These are phyloP conservation scores for Gymnopilus dilepis DNA, from an alignment of 768 basidiomycete genomes.

Conservation along the genomic window DNA sequence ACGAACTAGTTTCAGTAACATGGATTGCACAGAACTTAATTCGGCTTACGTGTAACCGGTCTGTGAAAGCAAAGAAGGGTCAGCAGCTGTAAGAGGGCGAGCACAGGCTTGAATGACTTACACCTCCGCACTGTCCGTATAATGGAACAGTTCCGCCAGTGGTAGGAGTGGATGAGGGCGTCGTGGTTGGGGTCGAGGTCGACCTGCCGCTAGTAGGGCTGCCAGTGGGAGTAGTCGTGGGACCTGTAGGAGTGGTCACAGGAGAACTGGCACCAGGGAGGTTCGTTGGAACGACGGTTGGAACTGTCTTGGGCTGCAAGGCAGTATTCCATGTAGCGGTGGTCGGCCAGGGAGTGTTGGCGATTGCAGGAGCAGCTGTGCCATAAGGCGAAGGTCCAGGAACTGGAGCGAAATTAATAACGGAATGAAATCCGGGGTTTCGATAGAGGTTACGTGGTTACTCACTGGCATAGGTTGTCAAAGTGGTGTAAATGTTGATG, in stretches of 20 bases:
- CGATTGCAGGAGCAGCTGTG: conserved; percentile 43
- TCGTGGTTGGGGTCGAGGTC: conserved; percentile 16
- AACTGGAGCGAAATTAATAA: conserved; percentile 31
- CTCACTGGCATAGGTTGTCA: conserved; percentile 46
- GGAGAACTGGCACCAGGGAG: conserved; percentile 1
- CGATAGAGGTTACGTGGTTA: not conserved
- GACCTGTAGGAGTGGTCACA: not conserved
- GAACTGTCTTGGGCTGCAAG: conserved; percentile 15
- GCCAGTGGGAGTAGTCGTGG: conserved; percentile 3
- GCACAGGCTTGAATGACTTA: not conserved
- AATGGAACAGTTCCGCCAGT: conserved; percentile 18
- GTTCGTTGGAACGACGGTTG: conserved; percentile 20
- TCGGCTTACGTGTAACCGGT: conserved; percentile 24
- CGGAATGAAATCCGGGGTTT: not conserved
- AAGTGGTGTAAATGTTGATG: conserved; percentile 52
- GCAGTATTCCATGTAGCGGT: conserved; percentile 44
- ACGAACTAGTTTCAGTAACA: not conserved
- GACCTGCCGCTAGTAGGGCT: not conserved
- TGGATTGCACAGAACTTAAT: not conserved
- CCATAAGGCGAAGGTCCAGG: conserved; percentile 54
- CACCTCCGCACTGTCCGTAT: conserved; percentile 32
- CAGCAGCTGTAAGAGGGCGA: not conserved
- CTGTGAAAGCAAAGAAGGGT: conserved; percentile 8
- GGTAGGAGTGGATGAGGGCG: conserved; percentile 7
- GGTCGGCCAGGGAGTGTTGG: conserved; percentile 47